Percentiles rank a stretch among this genome's conserved stretches.
Evolutionary conservation across 2,329 filamentous ascomycete species (phyloP).

Genomic region (Microcera coccophila): DNA sequence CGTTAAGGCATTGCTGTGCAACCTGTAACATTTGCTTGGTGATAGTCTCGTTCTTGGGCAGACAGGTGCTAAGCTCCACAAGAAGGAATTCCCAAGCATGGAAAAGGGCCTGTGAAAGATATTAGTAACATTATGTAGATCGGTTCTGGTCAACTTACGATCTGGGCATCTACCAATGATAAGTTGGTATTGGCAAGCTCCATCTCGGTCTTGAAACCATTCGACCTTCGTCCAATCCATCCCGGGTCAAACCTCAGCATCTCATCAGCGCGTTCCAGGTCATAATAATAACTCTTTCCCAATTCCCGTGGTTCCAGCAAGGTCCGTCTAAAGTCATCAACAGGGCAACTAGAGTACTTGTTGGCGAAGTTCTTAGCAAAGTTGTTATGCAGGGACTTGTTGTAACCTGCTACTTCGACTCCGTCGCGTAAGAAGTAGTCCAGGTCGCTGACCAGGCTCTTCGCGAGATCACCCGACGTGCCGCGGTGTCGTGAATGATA

Average conservation of each 20-base stretch:
- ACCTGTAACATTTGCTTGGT: constrained; percentile 70
- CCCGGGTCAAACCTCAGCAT: constrained; percentile 73
- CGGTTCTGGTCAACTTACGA: constrained; percentile 52
- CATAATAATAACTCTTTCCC: constrained; percentile 79
- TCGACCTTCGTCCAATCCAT: constrained; percentile 66
- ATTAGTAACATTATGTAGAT: constrained; percentile 16
- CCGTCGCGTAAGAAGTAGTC: constrained; percentile 77
- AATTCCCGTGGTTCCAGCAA: constrained; percentile 60
- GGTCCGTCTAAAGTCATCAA: constrained; percentile 80
- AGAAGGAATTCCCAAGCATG: constrained; percentile 87
- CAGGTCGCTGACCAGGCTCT: constrained; percentile 68
- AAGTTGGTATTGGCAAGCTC: constrained; percentile 84
- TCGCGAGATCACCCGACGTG: constrained; percentile 61
- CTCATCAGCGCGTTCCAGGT: constrained; percentile 68
- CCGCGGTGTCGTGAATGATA: constrained; percentile 79
- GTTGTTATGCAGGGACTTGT: constrained; percentile 79
- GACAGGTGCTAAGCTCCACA: constrained; percentile 70
- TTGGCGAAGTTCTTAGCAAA: constrained; percentile 78
- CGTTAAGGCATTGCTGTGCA: constrained; percentile 69
- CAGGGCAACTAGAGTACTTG: constrained; percentile 68
- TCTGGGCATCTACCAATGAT: constrained; percentile 87
- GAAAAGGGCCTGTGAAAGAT: constrained; percentile 62
- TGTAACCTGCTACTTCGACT: constrained; percentile 76
- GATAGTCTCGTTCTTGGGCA: constrained; percentile 51
- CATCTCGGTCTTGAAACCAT: constrained; percentile 80